These are phyloP conservation scores for Rhododendron molle DNA, from an alignment of 148 eudicot species.

Conservation along the genomic window DNA sequence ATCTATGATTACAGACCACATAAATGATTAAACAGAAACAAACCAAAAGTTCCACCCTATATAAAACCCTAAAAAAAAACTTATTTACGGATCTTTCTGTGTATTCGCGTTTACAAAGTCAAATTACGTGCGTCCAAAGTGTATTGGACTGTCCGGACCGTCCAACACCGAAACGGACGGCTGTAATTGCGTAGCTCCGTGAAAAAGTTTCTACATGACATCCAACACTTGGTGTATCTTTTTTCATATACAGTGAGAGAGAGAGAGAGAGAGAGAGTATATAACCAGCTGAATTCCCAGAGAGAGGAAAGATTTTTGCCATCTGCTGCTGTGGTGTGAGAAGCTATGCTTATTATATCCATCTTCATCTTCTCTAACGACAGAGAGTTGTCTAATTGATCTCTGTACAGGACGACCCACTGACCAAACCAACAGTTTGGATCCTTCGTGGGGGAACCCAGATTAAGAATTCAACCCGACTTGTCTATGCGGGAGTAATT, in stretches of 20 bases:
- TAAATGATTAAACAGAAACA: background rate
- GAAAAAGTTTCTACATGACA: no score
- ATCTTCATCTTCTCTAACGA: background rate
- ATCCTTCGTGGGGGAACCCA: background rate
- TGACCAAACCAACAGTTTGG: background rate
- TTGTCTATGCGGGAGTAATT: background rate
- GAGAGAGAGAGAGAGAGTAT: constrained; percentile 15
- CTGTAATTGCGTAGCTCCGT: no score
- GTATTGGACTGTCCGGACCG: no score
- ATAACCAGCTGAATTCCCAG: constrained; percentile 59
- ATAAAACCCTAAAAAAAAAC: background rate
- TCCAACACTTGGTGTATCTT: background rate
- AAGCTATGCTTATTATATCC: background rate
- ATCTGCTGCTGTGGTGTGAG: constrained; percentile 15
- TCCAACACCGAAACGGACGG: no score
- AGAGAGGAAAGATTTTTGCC: constrained; percentile 22
- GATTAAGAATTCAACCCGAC: background rate
- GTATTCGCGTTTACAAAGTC: no score
- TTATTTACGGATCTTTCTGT: no score
- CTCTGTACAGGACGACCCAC: background rate
- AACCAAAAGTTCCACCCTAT: background rate
- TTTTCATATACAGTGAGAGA: background rate
- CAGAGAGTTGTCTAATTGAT: background rate
- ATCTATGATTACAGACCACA: background rate
- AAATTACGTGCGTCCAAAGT: no score